Percentiles rank a stretch among this genome's conserved stretches.
phyloP scores from a whole-genome alignment of 1,139 yeast genomes.

The Candida pseudoviswanathii region DNA sequence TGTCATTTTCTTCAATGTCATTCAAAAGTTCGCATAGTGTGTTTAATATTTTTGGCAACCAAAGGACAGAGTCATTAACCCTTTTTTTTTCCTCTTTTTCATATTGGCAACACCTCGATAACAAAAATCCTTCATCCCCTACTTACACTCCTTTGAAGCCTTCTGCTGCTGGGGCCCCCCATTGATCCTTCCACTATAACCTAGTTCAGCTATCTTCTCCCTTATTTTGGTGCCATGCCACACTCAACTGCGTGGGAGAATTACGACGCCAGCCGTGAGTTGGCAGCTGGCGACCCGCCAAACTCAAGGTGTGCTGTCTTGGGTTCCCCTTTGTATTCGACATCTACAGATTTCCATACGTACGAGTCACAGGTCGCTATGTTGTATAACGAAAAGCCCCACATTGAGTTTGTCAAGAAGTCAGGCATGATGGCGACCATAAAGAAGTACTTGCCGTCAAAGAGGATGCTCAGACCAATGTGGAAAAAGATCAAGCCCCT shows the following conservation, averaged over 20 bases:
- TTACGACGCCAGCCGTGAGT: background rate
- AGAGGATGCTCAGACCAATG: background rate
- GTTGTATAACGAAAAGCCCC: background rate
- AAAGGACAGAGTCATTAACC: background rate
- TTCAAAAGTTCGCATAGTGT: background rate
- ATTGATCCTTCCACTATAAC: background rate
- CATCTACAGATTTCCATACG: background rate
- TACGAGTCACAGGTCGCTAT: background rate
- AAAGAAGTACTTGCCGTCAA: background rate
- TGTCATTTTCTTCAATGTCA: background rate
- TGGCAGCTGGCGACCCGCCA: background rate
- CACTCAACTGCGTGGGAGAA: background rate
- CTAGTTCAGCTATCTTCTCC: background rate
- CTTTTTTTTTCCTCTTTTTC: background rate
- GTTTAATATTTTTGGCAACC: conserved; percentile 3
- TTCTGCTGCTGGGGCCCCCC: too few relatives aligned
- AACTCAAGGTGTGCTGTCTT: conserved; percentile 3
- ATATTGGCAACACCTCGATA: conserved; percentile 2
- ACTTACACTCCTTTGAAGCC: background rate
- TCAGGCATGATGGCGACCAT: background rate
- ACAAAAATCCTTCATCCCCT: background rate
- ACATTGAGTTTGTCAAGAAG: background rate
- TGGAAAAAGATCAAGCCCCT: background rate
- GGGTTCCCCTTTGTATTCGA: background rate
- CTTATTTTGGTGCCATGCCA: background rate